Evolutionary conservation across 179 eudicot species (phyloP).

Genomic region (Beta lomatogona): DNA sequence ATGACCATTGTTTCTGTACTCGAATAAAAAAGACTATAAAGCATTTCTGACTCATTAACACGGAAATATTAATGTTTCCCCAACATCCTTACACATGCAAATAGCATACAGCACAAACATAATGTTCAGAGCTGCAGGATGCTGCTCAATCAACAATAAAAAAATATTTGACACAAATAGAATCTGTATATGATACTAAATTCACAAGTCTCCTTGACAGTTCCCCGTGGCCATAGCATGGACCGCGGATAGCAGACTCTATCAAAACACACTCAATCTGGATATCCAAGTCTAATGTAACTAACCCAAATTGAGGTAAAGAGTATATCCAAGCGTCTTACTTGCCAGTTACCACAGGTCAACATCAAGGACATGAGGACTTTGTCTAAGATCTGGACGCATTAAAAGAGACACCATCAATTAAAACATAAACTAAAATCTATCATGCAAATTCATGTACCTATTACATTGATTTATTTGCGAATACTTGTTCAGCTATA

Average conservation of each 20-base stretch:
- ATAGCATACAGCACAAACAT: not conserved
- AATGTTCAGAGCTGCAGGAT: not conserved
- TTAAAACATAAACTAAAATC: no score
- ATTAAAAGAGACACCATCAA: no score
- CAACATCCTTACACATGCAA: not conserved
- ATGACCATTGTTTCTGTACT: no score
- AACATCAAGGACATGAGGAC: no score
- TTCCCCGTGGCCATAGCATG: not conserved
- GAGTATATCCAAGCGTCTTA: not conserved
- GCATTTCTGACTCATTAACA: not conserved
- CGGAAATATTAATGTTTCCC: not conserved
- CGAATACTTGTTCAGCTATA: not conserved
- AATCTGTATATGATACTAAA: not conserved
- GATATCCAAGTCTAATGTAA: not conserved
- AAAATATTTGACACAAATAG: not conserved
- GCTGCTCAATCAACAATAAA: not conserved
- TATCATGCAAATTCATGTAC: not conserved
- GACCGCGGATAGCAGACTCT: not conserved
- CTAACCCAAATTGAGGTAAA: not conserved
- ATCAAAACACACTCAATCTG: not conserved
- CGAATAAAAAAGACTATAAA: no score
- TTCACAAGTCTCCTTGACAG: not conserved
- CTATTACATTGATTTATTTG: not conserved
- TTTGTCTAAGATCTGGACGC: no score
- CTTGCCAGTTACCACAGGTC: no score